These are phyloP conservation scores for Orbilia javanica DNA, from an alignment of 2,329 filamentous ascomycete genomes.

Conservation along the genomic window DNA sequence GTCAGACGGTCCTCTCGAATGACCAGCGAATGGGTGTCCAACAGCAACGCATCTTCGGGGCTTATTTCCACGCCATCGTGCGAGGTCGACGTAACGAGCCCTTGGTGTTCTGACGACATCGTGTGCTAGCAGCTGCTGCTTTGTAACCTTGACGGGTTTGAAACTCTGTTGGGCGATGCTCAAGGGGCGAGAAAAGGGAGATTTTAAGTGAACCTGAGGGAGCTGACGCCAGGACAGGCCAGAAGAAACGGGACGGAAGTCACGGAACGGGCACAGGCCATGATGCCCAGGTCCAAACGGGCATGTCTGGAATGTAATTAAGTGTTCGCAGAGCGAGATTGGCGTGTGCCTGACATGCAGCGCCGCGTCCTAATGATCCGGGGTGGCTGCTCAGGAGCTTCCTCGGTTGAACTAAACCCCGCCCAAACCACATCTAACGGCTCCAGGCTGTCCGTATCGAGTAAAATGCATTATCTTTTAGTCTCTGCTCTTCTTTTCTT, in stretches of 20 bases:
- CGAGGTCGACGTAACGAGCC: constrained; percentile 13
- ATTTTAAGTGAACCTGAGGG: not conserved
- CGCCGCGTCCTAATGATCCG: constrained; percentile 9
- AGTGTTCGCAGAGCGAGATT: not conserved
- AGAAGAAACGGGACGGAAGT: not conserved
- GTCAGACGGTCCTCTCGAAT: constrained; percentile 50
- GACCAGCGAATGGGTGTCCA: constrained; percentile 42
- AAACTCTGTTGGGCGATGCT: not conserved
- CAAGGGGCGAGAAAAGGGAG: not conserved
- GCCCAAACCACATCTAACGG: no score
- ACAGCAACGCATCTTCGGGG: constrained; percentile 54
- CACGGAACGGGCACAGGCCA: constrained; percentile 23
- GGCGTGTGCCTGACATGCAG: not conserved
- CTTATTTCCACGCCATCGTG: constrained; percentile 28
- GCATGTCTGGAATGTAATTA: not conserved
- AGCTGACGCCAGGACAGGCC: not conserved
- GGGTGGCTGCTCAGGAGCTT: constrained; percentile 15
- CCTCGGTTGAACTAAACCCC: constrained; percentile 29
- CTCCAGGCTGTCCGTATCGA: not conserved
- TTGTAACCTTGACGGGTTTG: not conserved
- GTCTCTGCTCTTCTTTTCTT: not conserved
- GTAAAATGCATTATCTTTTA: constrained; percentile 8
- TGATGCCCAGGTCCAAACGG: not conserved
- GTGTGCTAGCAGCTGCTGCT: no score
- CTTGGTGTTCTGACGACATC: constrained; percentile 37